A percentile compares a stretch with the other conserved stretches of the same genome.
Evolutionary conservation across 495 filamentous ascomycete genomes (phyloP).

Genomic region (Aspergillus conjunctus): DNA sequence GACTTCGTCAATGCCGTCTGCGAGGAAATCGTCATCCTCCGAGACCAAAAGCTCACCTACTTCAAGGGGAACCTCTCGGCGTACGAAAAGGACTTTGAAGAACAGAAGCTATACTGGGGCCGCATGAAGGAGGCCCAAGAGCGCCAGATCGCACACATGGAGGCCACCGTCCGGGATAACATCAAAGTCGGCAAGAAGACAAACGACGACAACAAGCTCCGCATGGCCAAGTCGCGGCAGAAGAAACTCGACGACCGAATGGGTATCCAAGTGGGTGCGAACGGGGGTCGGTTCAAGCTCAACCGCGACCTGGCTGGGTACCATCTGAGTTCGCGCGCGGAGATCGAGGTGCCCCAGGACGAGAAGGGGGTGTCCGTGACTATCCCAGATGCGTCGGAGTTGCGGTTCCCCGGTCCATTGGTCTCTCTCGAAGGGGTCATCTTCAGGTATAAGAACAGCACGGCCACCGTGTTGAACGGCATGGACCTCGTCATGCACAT

Average conservation of each 20-base stretch:
- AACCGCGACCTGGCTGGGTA: conserved; percentile 70
- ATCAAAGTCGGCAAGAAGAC: conserved; percentile 68
- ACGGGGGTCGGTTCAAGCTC: conserved; percentile 73
- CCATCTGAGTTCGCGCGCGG: conserved; percentile 55
- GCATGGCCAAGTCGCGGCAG: conserved; percentile 74
- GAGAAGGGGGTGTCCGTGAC: conserved; percentile 59
- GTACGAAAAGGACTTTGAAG: conserved; percentile 67
- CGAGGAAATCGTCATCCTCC: conserved; percentile 74
- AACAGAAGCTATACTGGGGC: conserved; percentile 63
- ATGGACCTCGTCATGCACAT: conserved; percentile 65
- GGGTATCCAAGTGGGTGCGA: conserved; percentile 71
- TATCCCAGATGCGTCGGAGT: conserved; percentile 61
- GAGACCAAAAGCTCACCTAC: conserved; percentile 55
- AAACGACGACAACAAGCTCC: conserved; percentile 77
- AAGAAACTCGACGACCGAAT: conserved; percentile 79
- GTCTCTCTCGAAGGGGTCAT: conserved; percentile 65
- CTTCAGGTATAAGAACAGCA: conserved; percentile 56
- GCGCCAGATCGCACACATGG: conserved; percentile 72
- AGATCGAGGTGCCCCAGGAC: conserved; percentile 70
- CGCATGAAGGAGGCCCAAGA: conserved; percentile 80
- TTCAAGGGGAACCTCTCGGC: conserved; percentile 65
- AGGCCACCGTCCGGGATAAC: conserved; percentile 70
- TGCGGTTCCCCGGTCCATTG: conserved; percentile 73
- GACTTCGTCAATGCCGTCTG: conserved; percentile 71
- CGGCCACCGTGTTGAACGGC: conserved; percentile 51